These are phyloP conservation scores for Rubroboletus pulcherrimus DNA, from an alignment of 768 basidiomycete genomes.

Conservation along the genomic window DNA sequence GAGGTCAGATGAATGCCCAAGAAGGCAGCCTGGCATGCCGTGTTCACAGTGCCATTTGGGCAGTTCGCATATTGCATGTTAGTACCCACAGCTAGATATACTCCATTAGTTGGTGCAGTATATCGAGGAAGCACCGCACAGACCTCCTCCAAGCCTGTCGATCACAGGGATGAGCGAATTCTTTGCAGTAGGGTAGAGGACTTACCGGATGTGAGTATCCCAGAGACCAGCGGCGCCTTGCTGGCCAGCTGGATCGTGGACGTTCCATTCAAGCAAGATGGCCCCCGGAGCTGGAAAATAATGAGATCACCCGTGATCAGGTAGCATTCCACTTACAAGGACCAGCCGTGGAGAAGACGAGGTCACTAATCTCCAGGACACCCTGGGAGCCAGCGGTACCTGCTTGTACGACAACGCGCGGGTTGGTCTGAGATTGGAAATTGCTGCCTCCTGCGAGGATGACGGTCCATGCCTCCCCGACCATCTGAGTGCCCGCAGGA, in stretches of 20 bases:
- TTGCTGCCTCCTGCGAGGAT: conserved; percentile 42
- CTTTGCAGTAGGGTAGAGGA: background rate
- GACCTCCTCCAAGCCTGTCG: conserved; percentile 28
- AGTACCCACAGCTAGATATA: conserved; percentile 44
- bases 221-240: conserved; percentile 54
- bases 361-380: conserved; percentile 58
- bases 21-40: conserved; percentile 60
- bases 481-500: conserved; percentile 44
- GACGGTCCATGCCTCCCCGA: conserved; percentile 50
- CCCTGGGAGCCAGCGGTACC: conserved; percentile 47
- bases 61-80: conserved; percentile 45
- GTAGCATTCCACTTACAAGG: conserved; percentile 27
- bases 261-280: conserved; percentile 56
- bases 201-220: conserved; percentile 42
- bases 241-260: conserved; percentile 47
- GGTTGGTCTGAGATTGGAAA: conserved; percentile 38
- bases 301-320: background rate
- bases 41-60: conserved; percentile 37
- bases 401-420: conserved; percentile 39
- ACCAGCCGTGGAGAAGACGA: conserved; percentile 56
- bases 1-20: conserved; percentile 58
- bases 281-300: conserved; percentile 38
- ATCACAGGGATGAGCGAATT: background rate
- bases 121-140: background rate
- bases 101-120: background rate